Percentiles rank a stretch among this genome's conserved stretches.
Evolutionary conservation across 495 filamentous ascomycete genomes (phyloP).

Genomic region (Stereocaulon alpinum): DNA sequence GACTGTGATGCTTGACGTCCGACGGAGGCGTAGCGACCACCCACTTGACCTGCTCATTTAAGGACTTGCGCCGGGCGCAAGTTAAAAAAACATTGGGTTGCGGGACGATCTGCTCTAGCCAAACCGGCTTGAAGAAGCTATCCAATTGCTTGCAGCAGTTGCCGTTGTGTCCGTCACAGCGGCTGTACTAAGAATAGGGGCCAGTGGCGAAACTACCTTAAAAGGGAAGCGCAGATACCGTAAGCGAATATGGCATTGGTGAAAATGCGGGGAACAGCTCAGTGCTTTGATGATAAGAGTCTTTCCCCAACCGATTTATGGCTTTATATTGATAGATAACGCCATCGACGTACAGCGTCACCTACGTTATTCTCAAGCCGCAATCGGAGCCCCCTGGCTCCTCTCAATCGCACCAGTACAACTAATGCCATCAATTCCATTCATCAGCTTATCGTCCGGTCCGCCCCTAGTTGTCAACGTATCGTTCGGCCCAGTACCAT

Average conservation of each 20-base stretch:
- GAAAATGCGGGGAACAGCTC: neutral
- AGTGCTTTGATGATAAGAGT: no score
- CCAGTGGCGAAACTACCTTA: neutral
- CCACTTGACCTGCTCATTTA: neutral
- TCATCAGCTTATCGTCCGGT: no score
- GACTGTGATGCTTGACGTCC: neutral
- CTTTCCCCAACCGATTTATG: no score
- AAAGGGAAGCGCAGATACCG: neutral
- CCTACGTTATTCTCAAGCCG: no score
- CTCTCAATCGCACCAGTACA: no score
- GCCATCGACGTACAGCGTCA: no score
- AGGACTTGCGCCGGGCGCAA: neutral
- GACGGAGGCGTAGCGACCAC: neutral
- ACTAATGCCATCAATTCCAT: no score
- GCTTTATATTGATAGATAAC: no score
- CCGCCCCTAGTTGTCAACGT: no score
- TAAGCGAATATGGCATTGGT: neutral
- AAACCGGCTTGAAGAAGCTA: neutral
- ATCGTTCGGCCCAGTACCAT: no score
- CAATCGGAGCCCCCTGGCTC: no score
- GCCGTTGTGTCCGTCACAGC: neutral
- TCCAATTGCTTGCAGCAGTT: neutral
- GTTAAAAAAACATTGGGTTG: neutral
- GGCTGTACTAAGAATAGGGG: neutral
- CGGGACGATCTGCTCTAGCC: neutral